phyloP scores from a whole-genome alignment of 1,284 basidiomycete species.

The Rhodotorula sp. region DNA sequence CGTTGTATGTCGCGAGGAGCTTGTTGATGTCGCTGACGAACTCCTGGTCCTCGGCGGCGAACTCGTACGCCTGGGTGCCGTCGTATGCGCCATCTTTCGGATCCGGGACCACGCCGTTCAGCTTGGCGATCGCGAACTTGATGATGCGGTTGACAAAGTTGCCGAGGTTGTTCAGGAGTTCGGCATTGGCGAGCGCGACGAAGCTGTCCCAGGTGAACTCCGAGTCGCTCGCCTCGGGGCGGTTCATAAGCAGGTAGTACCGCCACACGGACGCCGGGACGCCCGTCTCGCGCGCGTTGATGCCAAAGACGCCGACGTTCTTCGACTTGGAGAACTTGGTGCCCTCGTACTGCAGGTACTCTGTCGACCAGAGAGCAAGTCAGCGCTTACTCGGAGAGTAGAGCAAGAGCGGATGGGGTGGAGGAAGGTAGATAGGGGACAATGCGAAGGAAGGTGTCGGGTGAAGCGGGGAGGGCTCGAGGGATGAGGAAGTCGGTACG shows the following conservation, averaged over 20 bases:
- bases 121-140: slow-evolving; percentile 90
- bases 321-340: slow-evolving; percentile 99
- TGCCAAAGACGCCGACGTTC: slow-evolving; percentile 96
- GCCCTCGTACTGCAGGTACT: slow-evolving; percentile 97
- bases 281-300: slow-evolving; percentile 88
- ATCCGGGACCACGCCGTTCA: slow-evolving; percentile 76
- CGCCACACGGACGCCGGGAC: slow-evolving; percentile 94
- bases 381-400: too few species aligned
- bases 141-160: slow-evolving; percentile 95
- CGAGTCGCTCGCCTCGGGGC: slow-evolving; percentile 91
- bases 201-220: slow-evolving; percentile 98
- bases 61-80: slow-evolving; percentile 58
- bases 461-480: neutral
- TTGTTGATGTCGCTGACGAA: slow-evolving; percentile 81
- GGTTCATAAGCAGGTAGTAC: slow-evolving; percentile 89
- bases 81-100: slow-evolving; percentile 58
- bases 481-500: slow-evolving; percentile 31
- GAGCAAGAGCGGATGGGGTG: too few species aligned
- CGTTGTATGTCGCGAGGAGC: slow-evolving; percentile 77
- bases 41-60: slow-evolving; percentile 66
- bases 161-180: slow-evolving; percentile 94
- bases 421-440: too few species aligned
- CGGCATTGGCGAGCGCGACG: slow-evolving; percentile 84
- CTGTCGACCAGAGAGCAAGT: slow-evolving; percentile 54
- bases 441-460: neutral